Conservation (phyloP, 1,284 basidiomycete species). For the Leccinum fallax region DNA sequence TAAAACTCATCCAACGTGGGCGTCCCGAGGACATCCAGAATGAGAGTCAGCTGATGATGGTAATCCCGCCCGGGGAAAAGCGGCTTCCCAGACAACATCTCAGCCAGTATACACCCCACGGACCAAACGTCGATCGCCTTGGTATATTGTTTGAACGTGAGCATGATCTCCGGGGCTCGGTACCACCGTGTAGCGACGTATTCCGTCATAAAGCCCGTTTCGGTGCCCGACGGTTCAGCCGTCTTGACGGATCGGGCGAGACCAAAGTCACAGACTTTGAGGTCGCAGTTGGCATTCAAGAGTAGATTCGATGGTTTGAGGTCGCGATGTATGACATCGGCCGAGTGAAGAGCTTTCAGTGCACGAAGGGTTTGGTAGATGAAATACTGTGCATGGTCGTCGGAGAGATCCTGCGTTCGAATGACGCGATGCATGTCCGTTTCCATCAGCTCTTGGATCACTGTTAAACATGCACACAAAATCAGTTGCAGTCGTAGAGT, state of each 20-base stretch:
- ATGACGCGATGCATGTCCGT: constrained; percentile 76
- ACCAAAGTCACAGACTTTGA: constrained; percentile 95
- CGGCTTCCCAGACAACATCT: constrained; percentile 94
- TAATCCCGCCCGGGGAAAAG: constrained; percentile 97
- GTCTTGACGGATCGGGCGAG: constrained; percentile 87
- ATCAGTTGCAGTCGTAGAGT: constrained; percentile 12
- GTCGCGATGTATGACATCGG: constrained; percentile 94
- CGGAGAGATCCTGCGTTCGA: constrained; percentile 77
- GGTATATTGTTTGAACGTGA: constrained; percentile 95
- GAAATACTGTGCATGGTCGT: constrained; percentile 82
- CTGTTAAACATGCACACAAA: constrained; percentile 31
- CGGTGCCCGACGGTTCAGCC: constrained; percentile 80
- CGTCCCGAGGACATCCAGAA: constrained; percentile 91
- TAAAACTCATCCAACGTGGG: constrained; percentile 92
- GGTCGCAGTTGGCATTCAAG: constrained; percentile 95
- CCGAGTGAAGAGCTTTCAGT: constrained; percentile 91
- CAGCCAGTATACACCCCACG: constrained; percentile 95
- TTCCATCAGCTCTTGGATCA: constrained; percentile 81
- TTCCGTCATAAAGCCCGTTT: constrained; percentile 92
- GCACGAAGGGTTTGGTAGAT: constrained; percentile 90
- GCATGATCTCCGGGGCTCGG: constrained; percentile 94
- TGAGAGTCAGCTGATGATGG: constrained; percentile 91
- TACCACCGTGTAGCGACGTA: constrained; percentile 96
- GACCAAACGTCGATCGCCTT: constrained; percentile 96
- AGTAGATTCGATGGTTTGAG: constrained; percentile 95